These are phyloP conservation scores for Crucibulum laeve DNA, from an alignment of 768 basidiomycete genomes.

Conservation along the genomic window DNA sequence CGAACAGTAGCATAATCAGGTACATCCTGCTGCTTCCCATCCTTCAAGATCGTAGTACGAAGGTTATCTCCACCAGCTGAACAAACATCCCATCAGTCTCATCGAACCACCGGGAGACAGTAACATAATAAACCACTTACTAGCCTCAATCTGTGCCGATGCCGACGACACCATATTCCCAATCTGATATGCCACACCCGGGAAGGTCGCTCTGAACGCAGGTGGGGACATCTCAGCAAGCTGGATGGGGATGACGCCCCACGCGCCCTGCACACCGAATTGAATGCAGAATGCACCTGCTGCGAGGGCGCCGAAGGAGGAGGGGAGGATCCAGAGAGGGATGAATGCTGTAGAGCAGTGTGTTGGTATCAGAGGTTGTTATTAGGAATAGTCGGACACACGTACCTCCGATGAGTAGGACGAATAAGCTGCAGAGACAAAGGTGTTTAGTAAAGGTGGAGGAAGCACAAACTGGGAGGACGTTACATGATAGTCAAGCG, in stretches of 20 bases:
- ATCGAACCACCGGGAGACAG: constrained; percentile 5
- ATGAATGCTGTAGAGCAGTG: constrained; percentile 39
- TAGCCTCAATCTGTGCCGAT: constrained; percentile 77
- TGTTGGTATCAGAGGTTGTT: neutral
- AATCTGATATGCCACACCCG: constrained; percentile 80
- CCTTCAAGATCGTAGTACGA: constrained; percentile 39
- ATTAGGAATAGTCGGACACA: neutral
- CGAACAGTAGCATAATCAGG: constrained; percentile 61
- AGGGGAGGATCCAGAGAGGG: constrained; percentile 83
- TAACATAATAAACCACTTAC: constrained; percentile 24
- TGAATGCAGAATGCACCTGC: constrained; percentile 88
- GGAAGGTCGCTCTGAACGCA: constrained; percentile 85
- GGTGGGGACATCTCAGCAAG: constrained; percentile 83
- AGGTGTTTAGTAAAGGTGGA: neutral
- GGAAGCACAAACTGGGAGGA: neutral
- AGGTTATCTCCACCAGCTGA: constrained; percentile 60
- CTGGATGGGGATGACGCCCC: constrained; percentile 82
- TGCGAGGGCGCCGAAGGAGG: constrained; percentile 58
- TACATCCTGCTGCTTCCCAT: constrained; percentile 37
- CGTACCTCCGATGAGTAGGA: constrained; percentile 48
- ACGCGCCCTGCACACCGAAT: constrained; percentile 86
- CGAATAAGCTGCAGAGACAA: constrained; percentile 36
- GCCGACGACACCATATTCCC: constrained; percentile 77
- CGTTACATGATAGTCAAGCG: constrained; percentile 71
- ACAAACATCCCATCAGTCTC: constrained; percentile 10